Conservation (phyloP, 805 yeast species). For the Hermanozyma aechmeae region DNA sequence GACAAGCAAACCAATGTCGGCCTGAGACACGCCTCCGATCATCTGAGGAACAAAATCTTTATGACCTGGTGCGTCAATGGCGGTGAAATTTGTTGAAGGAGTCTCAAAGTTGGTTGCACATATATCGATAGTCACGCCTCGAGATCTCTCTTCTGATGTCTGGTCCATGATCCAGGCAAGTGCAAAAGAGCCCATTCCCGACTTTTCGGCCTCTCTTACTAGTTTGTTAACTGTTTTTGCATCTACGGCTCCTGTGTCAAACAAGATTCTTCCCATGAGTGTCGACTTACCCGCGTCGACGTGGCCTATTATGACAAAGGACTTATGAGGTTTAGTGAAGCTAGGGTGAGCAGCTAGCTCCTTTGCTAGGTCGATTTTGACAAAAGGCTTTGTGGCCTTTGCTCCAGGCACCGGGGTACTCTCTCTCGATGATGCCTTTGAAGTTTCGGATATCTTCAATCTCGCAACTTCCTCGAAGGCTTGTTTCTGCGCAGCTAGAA, state of each 20-base stretch:
- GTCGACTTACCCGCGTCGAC: constrained; percentile 85
- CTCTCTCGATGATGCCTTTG: constrained; percentile 4
- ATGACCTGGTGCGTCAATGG: constrained; percentile 83
- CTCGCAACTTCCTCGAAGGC: constrained; percentile 25
- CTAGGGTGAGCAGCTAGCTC: constrained; percentile 25
- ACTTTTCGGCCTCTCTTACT: constrained; percentile 52
- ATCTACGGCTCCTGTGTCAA: constrained; percentile 60
- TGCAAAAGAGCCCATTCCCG: constrained; percentile 74
- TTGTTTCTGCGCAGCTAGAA: constrained; percentile 47
- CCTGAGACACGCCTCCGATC: constrained; percentile 77
- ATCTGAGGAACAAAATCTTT: constrained; percentile 76
- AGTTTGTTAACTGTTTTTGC: constrained; percentile 53
- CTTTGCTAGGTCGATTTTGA: constrained; percentile 31
- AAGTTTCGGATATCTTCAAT: neutral
- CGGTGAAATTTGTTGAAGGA: constrained; percentile 42
- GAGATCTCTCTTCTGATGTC: constrained; percentile 60
- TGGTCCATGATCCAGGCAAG: constrained; percentile 84
- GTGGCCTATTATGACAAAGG: constrained; percentile 80
- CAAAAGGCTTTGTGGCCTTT: constrained; percentile 31
- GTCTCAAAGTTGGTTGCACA: constrained; percentile 64
- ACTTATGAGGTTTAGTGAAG: constrained; percentile 42
- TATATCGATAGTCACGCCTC: constrained; percentile 77
- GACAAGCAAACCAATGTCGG: constrained; percentile 65
- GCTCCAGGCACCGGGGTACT: constrained; percentile 8
- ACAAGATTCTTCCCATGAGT: constrained; percentile 62